phyloP scores from a whole-genome alignment of 108 stramenopile genomes.

The Cyclotella sp. region DNA sequence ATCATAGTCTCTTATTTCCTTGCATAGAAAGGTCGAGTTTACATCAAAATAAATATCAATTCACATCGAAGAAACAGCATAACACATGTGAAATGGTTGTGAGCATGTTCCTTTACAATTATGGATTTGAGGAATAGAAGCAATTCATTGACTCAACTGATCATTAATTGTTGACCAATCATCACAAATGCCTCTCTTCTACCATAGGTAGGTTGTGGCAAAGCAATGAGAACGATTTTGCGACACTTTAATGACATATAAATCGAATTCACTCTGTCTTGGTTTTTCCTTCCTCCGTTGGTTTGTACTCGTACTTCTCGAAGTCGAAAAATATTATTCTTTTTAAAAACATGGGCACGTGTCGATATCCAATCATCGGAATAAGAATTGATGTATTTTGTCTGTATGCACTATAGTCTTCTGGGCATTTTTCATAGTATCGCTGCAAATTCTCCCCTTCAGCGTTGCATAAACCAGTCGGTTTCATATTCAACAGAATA shows the following conservation, averaged over 20 bases:
- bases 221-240: background rate
- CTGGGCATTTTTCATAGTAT: constrained; percentile 64
- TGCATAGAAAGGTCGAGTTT: too few relatives aligned
- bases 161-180: too few relatives aligned
- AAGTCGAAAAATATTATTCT: constrained; percentile 68
- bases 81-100: too few relatives aligned
- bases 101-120: too few relatives aligned
- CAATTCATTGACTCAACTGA: too few relatives aligned
- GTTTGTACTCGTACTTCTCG: constrained; percentile 66
- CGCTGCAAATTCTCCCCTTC: constrained; percentile 70
- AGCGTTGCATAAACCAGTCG: constrained; percentile 71
- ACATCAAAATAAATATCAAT: too few relatives aligned
- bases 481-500: constrained; percentile 58
- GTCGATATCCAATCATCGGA: constrained; percentile 64
- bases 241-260: background rate
- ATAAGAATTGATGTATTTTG: constrained; percentile 64
- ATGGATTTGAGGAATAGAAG: too few relatives aligned
- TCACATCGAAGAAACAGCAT: too few relatives aligned
- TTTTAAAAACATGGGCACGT: constrained; percentile 56
- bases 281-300: background rate
- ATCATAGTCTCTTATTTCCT: too few relatives aligned
- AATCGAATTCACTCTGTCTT: constrained; percentile 20
- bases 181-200: too few relatives aligned
- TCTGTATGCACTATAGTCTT: constrained; percentile 56
- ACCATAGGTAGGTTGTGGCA: too few relatives aligned